Percentiles rank a stretch among this genome's conserved stretches.
These are phyloP conservation scores for Uronychia binucleata DNA, from an alignment of 73 alveolate species.

Conservation along the genomic window DNA sequence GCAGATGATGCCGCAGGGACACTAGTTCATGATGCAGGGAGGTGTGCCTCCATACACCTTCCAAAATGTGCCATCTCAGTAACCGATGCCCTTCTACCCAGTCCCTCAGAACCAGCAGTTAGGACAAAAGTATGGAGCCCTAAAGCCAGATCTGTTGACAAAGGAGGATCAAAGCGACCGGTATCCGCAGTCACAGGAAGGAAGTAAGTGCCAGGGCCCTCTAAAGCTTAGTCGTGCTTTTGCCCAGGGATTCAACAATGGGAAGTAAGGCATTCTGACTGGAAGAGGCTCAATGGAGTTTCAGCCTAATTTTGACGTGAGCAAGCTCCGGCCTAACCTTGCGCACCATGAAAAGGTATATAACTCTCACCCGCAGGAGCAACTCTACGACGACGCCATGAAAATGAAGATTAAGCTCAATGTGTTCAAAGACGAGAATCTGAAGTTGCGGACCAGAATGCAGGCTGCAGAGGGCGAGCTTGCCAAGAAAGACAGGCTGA, in stretches of 20 bases:
- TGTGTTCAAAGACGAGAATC: constrained; percentile 17
- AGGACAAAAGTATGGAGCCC: not conserved
- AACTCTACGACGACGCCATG: constrained; percentile 31
- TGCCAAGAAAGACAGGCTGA: not conserved
- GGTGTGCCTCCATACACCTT: not conserved
- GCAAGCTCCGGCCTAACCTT: not conserved
- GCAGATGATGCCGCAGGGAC: not conserved
- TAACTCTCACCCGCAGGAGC: not conserved
- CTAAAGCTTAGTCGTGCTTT: not conserved
- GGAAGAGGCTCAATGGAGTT: not conserved
- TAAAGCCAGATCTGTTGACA: not conserved
- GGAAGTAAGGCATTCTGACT: not conserved
- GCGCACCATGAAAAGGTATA: not conserved
- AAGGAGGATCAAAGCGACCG: not conserved
- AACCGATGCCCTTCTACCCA: constrained; percentile 1
- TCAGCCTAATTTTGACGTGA: not conserved
- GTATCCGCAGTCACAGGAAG: not conserved
- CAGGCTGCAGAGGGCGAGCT: not conserved
- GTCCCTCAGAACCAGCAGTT: not conserved
- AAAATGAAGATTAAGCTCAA: constrained; percentile 13
- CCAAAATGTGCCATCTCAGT: not conserved
- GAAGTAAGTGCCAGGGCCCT: not conserved
- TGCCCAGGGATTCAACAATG: not conserved
- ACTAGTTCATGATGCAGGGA: not conserved
- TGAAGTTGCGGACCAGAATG: constrained; percentile 13